Evolutionary conservation across 2,329 filamentous ascomycete species (phyloP).

Genomic region (Chalaropsis thielavioides): DNA sequence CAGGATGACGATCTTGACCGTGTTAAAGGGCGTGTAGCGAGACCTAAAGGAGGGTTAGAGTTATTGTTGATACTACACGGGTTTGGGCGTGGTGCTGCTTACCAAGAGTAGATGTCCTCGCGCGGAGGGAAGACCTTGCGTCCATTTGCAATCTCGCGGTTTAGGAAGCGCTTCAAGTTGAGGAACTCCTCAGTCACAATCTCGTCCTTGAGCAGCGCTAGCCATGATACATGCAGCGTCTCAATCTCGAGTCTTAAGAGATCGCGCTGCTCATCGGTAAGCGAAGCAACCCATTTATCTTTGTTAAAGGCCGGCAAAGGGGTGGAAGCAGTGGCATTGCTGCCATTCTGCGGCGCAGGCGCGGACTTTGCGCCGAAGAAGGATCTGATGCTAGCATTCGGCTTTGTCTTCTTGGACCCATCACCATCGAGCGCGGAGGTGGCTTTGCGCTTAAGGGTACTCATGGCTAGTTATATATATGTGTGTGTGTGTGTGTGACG

Average conservation of each 20-base stretch:
- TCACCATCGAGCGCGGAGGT: slow-evolving; percentile 29
- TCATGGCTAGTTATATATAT: slow-evolving; percentile 27
- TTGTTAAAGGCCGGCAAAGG: slow-evolving; percentile 45
- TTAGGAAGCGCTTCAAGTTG: slow-evolving; percentile 73
- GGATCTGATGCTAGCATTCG: slow-evolving; percentile 67
- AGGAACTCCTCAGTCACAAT: slow-evolving; percentile 67
- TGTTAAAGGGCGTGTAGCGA: slow-evolving; percentile 74
- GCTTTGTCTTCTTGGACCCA: slow-evolving; percentile 56
- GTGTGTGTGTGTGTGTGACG: not conserved
- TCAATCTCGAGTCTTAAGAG: slow-evolving; percentile 82
- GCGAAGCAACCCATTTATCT: slow-evolving; percentile 67
- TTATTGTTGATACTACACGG: not conserved
- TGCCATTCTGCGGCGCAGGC: slow-evolving; percentile 22
- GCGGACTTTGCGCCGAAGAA: slow-evolving; percentile 68
- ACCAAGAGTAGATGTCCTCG: slow-evolving; percentile 93
- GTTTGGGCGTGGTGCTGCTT: slow-evolving; percentile 22
- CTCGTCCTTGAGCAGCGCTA: slow-evolving; percentile 78
- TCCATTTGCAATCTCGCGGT: slow-evolving; percentile 56
- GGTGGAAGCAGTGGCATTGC: slow-evolving; percentile 20
- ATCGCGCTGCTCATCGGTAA: slow-evolving; percentile 68
- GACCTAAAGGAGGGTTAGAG: slow-evolving; percentile 48
- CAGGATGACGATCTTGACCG: slow-evolving; percentile 81
- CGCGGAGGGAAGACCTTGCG: slow-evolving; percentile 77
- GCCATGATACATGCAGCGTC: slow-evolving; percentile 82
- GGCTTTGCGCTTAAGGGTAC: slow-evolving; percentile 53